These are phyloP conservation scores for Psilocybe subaeruginosa DNA, from an alignment of 768 basidiomycete species.

Conservation along the genomic window DNA sequence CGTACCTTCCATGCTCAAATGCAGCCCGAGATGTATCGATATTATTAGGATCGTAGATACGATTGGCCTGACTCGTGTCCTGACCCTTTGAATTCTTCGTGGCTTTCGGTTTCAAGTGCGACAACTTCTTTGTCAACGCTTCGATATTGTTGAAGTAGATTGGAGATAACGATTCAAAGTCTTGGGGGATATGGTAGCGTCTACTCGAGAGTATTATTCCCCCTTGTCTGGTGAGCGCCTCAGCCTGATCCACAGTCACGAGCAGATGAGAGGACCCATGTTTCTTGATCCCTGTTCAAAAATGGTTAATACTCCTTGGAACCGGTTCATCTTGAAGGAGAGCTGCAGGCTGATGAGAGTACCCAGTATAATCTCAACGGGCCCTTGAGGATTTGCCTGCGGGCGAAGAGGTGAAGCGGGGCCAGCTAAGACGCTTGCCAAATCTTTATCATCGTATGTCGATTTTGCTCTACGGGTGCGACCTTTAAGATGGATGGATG, in stretches of 20 bases:
- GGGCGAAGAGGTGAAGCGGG: slow-evolving; percentile 32
- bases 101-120: slow-evolving; percentile 38
- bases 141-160: slow-evolving; percentile 38
- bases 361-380: slow-evolving; percentile 51
- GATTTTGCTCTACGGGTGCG: not conserved
- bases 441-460: slow-evolving; percentile 35
- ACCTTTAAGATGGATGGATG: not conserved
- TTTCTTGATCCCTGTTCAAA: slow-evolving; percentile 41
- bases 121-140: slow-evolving; percentile 41
- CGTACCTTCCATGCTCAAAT: slow-evolving; percentile 54
- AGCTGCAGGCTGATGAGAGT: not conserved
- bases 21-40: slow-evolving; percentile 34
- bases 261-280: slow-evolving; percentile 49
- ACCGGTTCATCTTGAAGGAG: not conserved
- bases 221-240: slow-evolving; percentile 15
- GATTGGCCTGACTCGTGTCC: slow-evolving; percentile 49
- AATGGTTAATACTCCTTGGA: not conserved
- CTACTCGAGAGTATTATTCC: not conserved
- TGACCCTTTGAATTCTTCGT: slow-evolving; percentile 32
- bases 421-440: slow-evolving; percentile 29
- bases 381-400: slow-evolving; percentile 4
- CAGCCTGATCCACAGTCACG: slow-evolving; percentile 35
- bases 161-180: slow-evolving; percentile 52
- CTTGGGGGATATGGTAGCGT: slow-evolving; percentile 4
- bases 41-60: slow-evolving; percentile 29